Conservation (phyloP, 2,329 filamentous ascomycete species). For the Pseudogymnoascus verrucosus region DNA sequence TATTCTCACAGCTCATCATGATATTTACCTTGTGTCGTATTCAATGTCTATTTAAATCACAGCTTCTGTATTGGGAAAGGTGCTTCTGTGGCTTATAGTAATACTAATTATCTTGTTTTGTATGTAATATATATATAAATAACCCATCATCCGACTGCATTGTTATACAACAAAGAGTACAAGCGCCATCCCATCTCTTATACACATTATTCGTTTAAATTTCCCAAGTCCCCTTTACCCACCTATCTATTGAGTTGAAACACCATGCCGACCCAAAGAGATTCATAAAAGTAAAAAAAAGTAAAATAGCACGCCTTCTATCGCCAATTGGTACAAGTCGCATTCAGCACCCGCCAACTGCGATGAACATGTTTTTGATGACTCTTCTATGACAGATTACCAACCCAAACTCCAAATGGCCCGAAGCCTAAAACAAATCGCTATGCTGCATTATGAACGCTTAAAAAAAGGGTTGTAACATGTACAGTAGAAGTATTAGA, state of each 20-base stretch:
- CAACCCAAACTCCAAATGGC: neutral
- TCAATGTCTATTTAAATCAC: no score
- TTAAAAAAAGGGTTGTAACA: neutral
- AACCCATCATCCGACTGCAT: neutral
- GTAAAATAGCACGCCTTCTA: neutral
- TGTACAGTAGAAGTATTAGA: conserved; percentile 1
- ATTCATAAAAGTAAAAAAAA: neutral
- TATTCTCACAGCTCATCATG: neutral
- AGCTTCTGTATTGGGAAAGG: no score
- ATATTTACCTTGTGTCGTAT: no score
- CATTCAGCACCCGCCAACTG: conserved; percentile 1
- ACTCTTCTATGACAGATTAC: conserved; percentile 4
- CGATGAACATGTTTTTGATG: conserved; percentile 6
- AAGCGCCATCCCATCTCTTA: neutral
- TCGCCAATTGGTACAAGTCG: neutral
- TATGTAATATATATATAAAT: neutral
- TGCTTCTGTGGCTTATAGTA: neutral
- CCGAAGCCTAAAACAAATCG: neutral
- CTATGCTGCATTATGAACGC: conserved; percentile 5
- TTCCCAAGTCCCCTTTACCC: neutral
- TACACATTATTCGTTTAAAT: neutral
- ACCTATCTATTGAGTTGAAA: neutral
- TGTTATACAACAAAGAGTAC: conserved; percentile 8
- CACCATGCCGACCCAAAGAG: neutral
- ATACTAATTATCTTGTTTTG: neutral